Base-by-base conservation (phyloP, 129 eudicot species). In the Lactuca sativa region DNA sequence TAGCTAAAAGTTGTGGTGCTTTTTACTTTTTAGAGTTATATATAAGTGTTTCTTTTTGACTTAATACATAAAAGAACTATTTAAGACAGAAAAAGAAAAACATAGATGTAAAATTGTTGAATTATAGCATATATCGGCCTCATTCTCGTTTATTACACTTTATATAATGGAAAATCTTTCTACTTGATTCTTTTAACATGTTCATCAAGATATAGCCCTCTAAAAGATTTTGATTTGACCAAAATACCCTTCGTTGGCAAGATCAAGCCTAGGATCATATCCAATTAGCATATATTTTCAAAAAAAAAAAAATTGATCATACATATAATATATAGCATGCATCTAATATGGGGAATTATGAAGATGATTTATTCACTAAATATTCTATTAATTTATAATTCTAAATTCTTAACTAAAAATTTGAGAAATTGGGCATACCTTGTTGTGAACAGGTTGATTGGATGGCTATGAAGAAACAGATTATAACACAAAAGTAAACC, bases 361-460 rank as follows among this genome's bases (percentile, higher is more conserved):
- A 47, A 67, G 52, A 40, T 8, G 62, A 53, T 32, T n/a, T 12
- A 63, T 10, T 54, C 32, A 51, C 44, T 55, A 40, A 49, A 65
- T 13, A 3, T 64, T 31, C 14, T 13, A 18, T 60, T 7, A 13
- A 9, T 38, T n/a, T 7, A 10, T 38, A 10, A 37, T 52, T 36
- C 36, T 37, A 31, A 18, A 11, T 73, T 38, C 11, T 7, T 12
- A 40, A 77, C 4, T 18, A 4, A 38, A 17, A 31, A 41, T 57
- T 43, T 48, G 30, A 71, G 69, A 66, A 38, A 67, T 40, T 48
- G 30, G 13, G 36, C 67, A 12, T 80, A 83, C 93, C 93, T 86
- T 84, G 63, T 74, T 85, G 88, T 61, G 92, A 82, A 73, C 21
- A 62, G 80, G 67, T 69, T 72, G 84, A 59, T 64, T 70, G 86